Conservation (phyloP, 129 eudicot genomes). For the Chrysanthemum makinoi region DNA sequence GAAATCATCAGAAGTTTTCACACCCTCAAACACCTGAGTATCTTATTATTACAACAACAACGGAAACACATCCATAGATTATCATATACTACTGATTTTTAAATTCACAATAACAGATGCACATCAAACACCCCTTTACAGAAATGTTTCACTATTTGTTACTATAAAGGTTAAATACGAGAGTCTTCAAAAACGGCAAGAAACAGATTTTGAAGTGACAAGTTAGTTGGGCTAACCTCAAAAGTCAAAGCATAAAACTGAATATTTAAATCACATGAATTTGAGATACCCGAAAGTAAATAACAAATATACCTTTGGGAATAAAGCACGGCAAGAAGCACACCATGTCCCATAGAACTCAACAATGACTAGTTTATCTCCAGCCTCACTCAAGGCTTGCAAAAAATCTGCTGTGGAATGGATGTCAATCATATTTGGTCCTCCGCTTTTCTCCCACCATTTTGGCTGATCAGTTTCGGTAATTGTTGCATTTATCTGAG, state of each 20-base stretch:
- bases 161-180: no score
- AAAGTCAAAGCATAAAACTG: slow-evolving; percentile 13
- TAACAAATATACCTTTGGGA: slow-evolving; percentile 70
- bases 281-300: neutral
- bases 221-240: slow-evolving; percentile 2
- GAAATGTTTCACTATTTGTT: no score
- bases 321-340: slow-evolving; percentile 95
- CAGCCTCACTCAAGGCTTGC: slow-evolving; percentile 75
- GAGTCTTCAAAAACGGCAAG: no score
- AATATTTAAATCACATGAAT: slow-evolving; percentile 7
- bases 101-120: no score
- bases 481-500: slow-evolving; percentile 67
- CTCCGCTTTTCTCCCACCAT: slow-evolving; percentile 96
- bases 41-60: no score
- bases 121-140: no score
- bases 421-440: slow-evolving; percentile 93
- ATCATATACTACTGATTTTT: no score
- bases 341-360: slow-evolving; percentile 98
- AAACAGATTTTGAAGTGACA: neutral
- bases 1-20: no score
- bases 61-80: no score
- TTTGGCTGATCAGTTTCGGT: slow-evolving; percentile 90
- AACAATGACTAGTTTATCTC: slow-evolving; percentile 85
- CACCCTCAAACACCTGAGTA: no score
- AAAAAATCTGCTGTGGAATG: slow-evolving; percentile 87